These are phyloP conservation scores for Zygoascus meyerae DNA, from an alignment of 1,139 yeast species.

Conservation along the genomic window DNA sequence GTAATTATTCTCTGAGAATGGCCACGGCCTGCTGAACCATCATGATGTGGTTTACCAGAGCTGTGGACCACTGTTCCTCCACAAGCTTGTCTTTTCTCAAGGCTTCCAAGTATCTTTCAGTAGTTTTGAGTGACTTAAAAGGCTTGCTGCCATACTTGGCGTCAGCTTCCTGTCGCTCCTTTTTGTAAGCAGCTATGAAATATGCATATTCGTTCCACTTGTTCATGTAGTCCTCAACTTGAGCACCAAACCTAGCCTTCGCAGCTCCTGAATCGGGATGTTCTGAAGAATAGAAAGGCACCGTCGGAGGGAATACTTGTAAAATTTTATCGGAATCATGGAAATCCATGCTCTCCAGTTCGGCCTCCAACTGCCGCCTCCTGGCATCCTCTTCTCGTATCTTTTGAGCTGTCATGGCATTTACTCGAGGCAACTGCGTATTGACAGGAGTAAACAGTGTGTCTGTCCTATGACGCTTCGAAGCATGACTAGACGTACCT, in stretches of 20 bases:
- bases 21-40: slow-evolving; percentile 2
- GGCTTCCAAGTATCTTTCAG: slow-evolving; percentile 26
- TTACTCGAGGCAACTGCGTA: slow-evolving; percentile 11
- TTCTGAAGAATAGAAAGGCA: slow-evolving; percentile 6
- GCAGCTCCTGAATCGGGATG: background rate
- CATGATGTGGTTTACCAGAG: slow-evolving; percentile 23
- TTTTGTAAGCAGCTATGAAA: slow-evolving; percentile 25
- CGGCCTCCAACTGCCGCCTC: background rate
- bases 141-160: slow-evolving; percentile 20
- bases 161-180: slow-evolving; percentile 29
- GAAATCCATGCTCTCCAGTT: slow-evolving; percentile 5
- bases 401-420: slow-evolving; percentile 14
- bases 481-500: background rate
- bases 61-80: slow-evolving; percentile 25
- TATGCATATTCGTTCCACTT: slow-evolving; percentile 26
- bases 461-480: slow-evolving; percentile 6
- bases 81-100: slow-evolving; percentile 29
- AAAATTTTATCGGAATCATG: slow-evolving; percentile 5
- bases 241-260: slow-evolving; percentile 15
- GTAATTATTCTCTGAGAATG: slow-evolving; percentile 13
- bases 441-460: slow-evolving; percentile 17
- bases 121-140: slow-evolving; percentile 18
- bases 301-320: slow-evolving; percentile 10
- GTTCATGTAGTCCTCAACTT: slow-evolving; percentile 23
- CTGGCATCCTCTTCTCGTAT: slow-evolving; percentile 1